These are phyloP conservation scores for Acanthamoeba culbertsoni DNA, from an alignment of 208 protist genomes.

Conservation along the genomic window DNA sequence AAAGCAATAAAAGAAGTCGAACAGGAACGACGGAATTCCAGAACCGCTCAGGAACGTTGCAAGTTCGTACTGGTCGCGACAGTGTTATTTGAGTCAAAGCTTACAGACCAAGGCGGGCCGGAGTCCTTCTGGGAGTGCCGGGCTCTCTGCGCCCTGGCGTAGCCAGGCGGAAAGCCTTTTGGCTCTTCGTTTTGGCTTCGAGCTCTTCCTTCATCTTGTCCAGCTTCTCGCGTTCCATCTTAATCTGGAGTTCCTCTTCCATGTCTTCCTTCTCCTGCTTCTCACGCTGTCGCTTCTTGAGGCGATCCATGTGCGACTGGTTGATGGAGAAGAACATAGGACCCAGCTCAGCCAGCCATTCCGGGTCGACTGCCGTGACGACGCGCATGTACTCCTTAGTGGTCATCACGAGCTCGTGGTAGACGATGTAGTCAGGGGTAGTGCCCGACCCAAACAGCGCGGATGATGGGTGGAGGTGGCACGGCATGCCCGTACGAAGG, in stretches of 20 bases:
- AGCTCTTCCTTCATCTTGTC: slow-evolving; percentile 60
- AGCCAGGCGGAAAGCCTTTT: slow-evolving; percentile 30
- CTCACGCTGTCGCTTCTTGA: slow-evolving; percentile 52
- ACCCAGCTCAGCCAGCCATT: slow-evolving; percentile 95
- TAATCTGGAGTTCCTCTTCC: slow-evolving; percentile 33
- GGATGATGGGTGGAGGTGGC: slow-evolving; percentile 96
- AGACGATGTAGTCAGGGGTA: slow-evolving; percentile 97
- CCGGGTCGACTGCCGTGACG: slow-evolving; percentile 95
- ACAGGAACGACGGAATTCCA: too few species aligned
- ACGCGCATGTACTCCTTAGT: slow-evolving; percentile 96
- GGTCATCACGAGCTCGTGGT: slow-evolving; percentile 97
- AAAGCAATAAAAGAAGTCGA: too few species aligned
- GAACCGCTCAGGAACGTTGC: too few species aligned
- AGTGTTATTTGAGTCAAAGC: too few species aligned
- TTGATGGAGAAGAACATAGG: slow-evolving; percentile 86
- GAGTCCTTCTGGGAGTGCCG: slow-evolving; percentile 25
- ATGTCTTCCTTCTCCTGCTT: slow-evolving; percentile 38
- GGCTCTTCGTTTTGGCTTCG: neutral
- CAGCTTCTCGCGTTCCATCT: neutral
- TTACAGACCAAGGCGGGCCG: slow-evolving; percentile 41
- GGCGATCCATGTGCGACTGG: neutral
- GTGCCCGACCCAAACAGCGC: slow-evolving; percentile 94
- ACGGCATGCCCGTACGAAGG: slow-evolving; percentile 94
- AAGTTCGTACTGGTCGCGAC: too few species aligned
- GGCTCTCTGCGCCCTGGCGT: slow-evolving; percentile 33